Base-by-base conservation (phyloP, 2,329 filamentous ascomycete species). In the Stagonosporopsis chrysanthemi region DNA sequence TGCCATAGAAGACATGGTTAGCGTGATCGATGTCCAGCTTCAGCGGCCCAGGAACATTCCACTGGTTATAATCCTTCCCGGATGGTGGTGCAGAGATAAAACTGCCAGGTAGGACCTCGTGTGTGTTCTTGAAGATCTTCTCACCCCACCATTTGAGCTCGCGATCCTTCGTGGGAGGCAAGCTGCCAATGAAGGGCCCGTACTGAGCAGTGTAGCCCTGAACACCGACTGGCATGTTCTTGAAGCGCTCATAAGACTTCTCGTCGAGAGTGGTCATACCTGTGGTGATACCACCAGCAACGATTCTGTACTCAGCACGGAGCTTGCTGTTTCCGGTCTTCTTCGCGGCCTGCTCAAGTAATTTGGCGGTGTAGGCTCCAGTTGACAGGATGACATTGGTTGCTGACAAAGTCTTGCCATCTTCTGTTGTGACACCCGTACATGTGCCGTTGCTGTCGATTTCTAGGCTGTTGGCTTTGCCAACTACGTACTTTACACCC, bases 1-100 rank as follows among this genome's bases (percentile, higher is more conserved):
- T 79, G 8, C 86, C 87, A 62, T 87, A 89, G 61, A 87, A 88
- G 1, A 84, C 79, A 42, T 82, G 75, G 53, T 83, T 84, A 2
- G 84, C 82, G 41, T 84, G 76, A n/a, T 79, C 70, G 36, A 89
- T 84, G 58, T 89, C 86, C 39, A 84, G 76, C 69, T 86, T 84
- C 9, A 89, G 78, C 19, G 75, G 73, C 1, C 74, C 75, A 0
- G 86, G 70, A 65, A 88, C 84, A 24, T 85, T 79, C 86, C 87
- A 89, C 66, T 89, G 86, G 6, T 78, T 81, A 64, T 89, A 89
- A 62, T 88, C 86, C 12, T 73, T 72, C 29, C 77, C 75, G 0
- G 79, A 67, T 0, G 87, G 87, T 0, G 86, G 86, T 17, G 80
- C 80, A 3, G 86, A 89, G 45, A 88, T 73, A 44, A 76, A 73